Base-by-base conservation (phyloP, 306 rosid species). In the Quercus dentata region DNA sequence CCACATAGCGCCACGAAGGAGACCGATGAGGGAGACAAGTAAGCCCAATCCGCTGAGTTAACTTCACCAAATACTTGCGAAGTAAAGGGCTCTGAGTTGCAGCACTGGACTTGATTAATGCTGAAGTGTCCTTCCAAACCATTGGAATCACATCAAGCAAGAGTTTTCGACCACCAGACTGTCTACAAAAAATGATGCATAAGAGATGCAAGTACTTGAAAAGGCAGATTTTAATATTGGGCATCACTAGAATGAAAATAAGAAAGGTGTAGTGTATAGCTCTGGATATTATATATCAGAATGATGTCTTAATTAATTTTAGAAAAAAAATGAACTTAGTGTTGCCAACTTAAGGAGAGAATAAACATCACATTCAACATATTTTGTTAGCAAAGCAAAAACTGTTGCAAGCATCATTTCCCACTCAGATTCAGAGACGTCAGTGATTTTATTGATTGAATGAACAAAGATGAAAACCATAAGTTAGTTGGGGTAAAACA, bases 1-100 rank as follows among this genome's bases (percentile, higher is more conserved):
- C 98, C 94, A 83, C 87, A 87, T 95, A 95, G 71, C 87, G 92
- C 99, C 98, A 92, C 35, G 94, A 84, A 76, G 96, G 91, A 62
- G 90, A 82, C 56, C 89, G 92, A 80, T 85, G 91, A 77, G 97
- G 97, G 83, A 95, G 97, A 84, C 88, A 82, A 65, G 86, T 87
- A 74, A 92, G 89, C 87, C 97, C 99, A 62, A 92, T 90, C 58
- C 98, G 89, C 78, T 92, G 99, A 51, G 91, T 89, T 84, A 95
- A 88, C 84, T 95, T 95, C 92, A 92, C 88, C 81, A 93, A 73
- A 88, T 89, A 90, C 83, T 95, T 95, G 84, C 92, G 96, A 41
- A 91, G 97, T 85, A 95, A 89, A 74, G 94, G 89, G 82, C 94
- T 92, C 75, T 78, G 82, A 80, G 87, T 81, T 21, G 99, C 98